Evolutionary conservation across 257 asterid genomes (phyloP).

Genomic region (Cruciata laevipes): DNA sequence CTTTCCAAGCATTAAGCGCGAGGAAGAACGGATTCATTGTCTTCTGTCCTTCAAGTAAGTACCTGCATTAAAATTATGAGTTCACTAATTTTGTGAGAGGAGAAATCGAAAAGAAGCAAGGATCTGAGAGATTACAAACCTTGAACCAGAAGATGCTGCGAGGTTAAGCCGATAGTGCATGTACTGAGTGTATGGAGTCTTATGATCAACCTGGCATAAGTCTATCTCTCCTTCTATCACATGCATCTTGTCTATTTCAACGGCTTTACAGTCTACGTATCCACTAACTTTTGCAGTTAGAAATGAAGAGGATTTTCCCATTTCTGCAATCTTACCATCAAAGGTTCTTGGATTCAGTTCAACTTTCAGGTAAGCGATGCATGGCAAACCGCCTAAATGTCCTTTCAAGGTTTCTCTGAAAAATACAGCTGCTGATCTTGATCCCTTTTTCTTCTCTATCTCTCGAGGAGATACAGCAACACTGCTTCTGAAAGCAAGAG

Average conservation of each 20-base stretch:
- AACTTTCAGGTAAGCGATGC: slow-evolving; percentile 35
- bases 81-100: not conserved
- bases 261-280: slow-evolving; percentile 22
- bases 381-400: slow-evolving; percentile 39
- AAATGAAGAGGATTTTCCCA: slow-evolving; percentile 14
- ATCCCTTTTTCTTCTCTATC: slow-evolving; percentile 1
- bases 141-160: slow-evolving; percentile 56
- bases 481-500: slow-evolving; percentile 8
- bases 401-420: slow-evolving; percentile 41
- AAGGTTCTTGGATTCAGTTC: slow-evolving; percentile 7
- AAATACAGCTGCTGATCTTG: slow-evolving; percentile 9
- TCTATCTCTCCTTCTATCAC: slow-evolving; percentile 42
- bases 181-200: slow-evolving; percentile 55
- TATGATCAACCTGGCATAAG: slow-evolving; percentile 33
- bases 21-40: slow-evolving; percentile 44
- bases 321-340: not conserved
- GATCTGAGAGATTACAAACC: slow-evolving; percentile 16
- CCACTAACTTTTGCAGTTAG: slow-evolving; percentile 43
- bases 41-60: slow-evolving; percentile 50
- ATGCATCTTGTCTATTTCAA: slow-evolving; percentile 35
- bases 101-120: not conserved
- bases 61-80: slow-evolving; percentile 36
- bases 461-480: slow-evolving; percentile 4
- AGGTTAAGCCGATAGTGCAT: slow-evolving; percentile 45
- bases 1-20: slow-evolving; percentile 38